Conservation (phyloP, 225 moss, liverwort and hornwort genomes). For the Straminergon stramineum region DNA sequence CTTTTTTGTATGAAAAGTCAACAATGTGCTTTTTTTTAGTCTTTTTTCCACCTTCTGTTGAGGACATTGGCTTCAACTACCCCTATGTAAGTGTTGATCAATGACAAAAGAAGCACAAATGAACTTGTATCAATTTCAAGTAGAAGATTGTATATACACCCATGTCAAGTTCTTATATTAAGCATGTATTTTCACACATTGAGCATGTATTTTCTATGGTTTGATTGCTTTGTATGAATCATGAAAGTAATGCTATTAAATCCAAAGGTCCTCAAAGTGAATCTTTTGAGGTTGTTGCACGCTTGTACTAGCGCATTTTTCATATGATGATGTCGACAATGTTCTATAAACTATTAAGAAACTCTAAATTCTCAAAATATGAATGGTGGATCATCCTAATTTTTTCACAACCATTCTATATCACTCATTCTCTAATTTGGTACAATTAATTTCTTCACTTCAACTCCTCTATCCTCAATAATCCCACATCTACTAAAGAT, state of each 20-base stretch:
- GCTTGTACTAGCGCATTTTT: fast-evolving
- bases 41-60: not conserved
- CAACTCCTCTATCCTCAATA: not conserved
- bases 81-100: not conserved
- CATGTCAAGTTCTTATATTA: not conserved
- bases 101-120: not conserved
- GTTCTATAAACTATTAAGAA: fast-evolving
- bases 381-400: fast-evolving
- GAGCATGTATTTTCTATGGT: not conserved
- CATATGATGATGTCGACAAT: not conserved
- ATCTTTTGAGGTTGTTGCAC: not conserved
- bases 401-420: not conserved
- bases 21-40: not conserved
- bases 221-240: not conserved
- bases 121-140: not conserved
- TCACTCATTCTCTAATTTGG: not conserved
- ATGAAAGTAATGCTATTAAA: not conserved
- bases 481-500: not conserved
- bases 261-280: not conserved
- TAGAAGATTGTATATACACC: not conserved
- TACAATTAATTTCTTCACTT: not conserved
- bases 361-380: not conserved
- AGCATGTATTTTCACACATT: not conserved
- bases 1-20: not conserved
- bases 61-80: not conserved